Percentiles rank a stretch among this genome's conserved stretches.
Evolutionary conservation across 306 rosid genomes (phyloP).

Genomic region (Medicago arabica): DNA sequence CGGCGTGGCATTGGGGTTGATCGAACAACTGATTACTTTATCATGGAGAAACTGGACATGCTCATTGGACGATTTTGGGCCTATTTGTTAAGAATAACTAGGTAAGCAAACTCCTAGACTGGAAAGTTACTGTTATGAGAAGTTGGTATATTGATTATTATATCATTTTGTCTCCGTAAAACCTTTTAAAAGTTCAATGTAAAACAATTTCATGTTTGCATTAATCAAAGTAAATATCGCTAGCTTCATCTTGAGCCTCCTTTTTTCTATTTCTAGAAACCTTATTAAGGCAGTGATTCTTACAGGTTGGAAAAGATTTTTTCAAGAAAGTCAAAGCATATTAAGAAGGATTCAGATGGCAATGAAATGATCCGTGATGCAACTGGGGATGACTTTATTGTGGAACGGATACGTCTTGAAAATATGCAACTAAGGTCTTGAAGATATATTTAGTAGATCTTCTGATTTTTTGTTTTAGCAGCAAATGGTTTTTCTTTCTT

Average conservation of each 20-base stretch:
- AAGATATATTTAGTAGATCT: too few relatives aligned
- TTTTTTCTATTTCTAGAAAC: not conserved
- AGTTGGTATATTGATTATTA: constrained; percentile 25
- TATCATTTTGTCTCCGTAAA: constrained; percentile 31
- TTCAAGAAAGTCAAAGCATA: constrained; percentile 53
- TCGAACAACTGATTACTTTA: constrained; percentile 76
- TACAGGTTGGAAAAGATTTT: constrained; percentile 76
- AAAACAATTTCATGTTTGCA: constrained; percentile 34
- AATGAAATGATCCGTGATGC: constrained; percentile 53
- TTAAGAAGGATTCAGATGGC: constrained; percentile 54
- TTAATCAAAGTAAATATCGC: constrained; percentile 22
- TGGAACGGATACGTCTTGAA: constrained; percentile 88
- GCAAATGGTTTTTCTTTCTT: constrained; percentile 6
- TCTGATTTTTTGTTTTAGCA: too few relatives aligned
- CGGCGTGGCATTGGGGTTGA: constrained; percentile 93
- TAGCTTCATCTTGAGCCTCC: constrained; percentile 29
- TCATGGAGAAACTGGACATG: constrained; percentile 95
- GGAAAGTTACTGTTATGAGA: constrained; percentile 25
- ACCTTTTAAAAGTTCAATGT: constrained; percentile 25
- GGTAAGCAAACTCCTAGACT: constrained; percentile 51
- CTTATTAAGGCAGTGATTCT: constrained; percentile 35
- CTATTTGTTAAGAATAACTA: constrained; percentile 63
- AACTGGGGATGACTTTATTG: constrained; percentile 56
- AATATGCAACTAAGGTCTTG: constrained; percentile 78
- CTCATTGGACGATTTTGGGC: constrained; percentile 81